Percentiles rank a stretch among this genome's conserved stretches.
Conservation (phyloP, 1,139 yeast genomes). For the Saccharomycopsis hybrid region DNA sequence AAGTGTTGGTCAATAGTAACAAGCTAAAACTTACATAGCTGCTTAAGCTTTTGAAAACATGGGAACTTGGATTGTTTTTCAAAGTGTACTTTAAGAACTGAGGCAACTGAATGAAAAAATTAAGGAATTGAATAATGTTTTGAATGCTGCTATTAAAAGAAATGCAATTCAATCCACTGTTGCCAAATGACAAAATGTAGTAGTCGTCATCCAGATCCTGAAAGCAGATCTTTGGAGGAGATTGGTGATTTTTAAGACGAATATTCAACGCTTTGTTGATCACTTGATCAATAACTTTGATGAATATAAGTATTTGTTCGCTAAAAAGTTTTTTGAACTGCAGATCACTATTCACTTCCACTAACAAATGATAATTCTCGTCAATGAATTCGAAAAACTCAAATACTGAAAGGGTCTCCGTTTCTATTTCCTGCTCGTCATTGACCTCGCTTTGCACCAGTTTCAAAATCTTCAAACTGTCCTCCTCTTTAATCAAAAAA, state of each 20-base stretch:
- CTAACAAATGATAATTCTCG: conserved; percentile 1
- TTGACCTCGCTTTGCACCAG: not conserved
- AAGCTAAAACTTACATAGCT: conserved; percentile 5
- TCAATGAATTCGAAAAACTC: conserved; percentile 10
- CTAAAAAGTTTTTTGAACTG: not conserved
- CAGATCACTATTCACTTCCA: not conserved
- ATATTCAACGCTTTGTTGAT: not conserved
- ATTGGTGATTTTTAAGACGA: not conserved
- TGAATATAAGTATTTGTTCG: not conserved
- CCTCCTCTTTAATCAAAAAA: not conserved
- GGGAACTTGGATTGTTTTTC: conserved; percentile 3
- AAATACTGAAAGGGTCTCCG: not conserved
- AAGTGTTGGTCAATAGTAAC: conserved; percentile 1
- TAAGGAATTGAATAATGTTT: conserved; percentile 2
- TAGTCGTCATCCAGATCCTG: not conserved
- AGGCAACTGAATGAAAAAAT: conserved; percentile 13
- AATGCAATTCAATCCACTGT: not conserved
- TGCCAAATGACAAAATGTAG: not conserved
- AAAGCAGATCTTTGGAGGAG: not conserved
- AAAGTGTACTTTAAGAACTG: conserved; percentile 5
- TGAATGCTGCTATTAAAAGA: not conserved
- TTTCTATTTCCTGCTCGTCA: not conserved
- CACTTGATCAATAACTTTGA: not conserved
- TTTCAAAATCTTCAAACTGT: too few relatives aligned
- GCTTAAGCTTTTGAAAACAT: conserved; percentile 1